Percentiles rank a stretch among this genome's conserved stretches.
Evolutionary conservation across 345 rosid genomes (phyloP).

Genomic region (Excoecaria agallocha): DNA sequence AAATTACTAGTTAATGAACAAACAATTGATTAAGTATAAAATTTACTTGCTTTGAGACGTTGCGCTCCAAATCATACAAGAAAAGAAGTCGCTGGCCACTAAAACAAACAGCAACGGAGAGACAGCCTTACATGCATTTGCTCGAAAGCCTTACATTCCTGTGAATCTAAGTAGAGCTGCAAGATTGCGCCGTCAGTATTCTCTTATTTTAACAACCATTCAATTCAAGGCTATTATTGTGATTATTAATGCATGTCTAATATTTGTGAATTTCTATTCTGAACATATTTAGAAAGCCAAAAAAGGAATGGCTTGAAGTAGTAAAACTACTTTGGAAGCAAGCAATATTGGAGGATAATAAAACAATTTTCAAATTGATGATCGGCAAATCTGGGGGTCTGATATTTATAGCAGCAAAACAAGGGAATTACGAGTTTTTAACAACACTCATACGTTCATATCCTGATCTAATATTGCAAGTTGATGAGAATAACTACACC

Average conservation of each 20-base stretch:
- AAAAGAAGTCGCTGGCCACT: not conserved
- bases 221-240: too few species aligned
- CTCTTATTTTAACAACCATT: not conserved
- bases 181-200: too few species aligned
- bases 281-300: slow-evolving; percentile 19
- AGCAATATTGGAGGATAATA: too few species aligned
- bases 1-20: too few species aligned
- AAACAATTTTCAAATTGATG: slow-evolving; percentile 21
- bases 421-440: not conserved
- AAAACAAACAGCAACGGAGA: not conserved
- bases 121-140: slow-evolving; percentile 25
- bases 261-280: too few species aligned
- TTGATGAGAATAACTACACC: too few species aligned
- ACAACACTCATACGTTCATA: not conserved
- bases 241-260: too few species aligned
- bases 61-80: not conserved
- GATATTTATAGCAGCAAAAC: not conserved
- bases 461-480: too few species aligned
- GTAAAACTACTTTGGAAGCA: slow-evolving; percentile 30
- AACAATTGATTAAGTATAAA: too few species aligned
- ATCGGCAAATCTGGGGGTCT: slow-evolving; percentile 27
- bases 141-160: slow-evolving; percentile 7
- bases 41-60: slow-evolving; percentile 11
- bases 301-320: slow-evolving; percentile 9
- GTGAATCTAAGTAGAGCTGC: too few species aligned